These are phyloP conservation scores for Hypoxylon lenormandii DNA, from an alignment of 495 filamentous ascomycete genomes.

Conservation along the genomic window DNA sequence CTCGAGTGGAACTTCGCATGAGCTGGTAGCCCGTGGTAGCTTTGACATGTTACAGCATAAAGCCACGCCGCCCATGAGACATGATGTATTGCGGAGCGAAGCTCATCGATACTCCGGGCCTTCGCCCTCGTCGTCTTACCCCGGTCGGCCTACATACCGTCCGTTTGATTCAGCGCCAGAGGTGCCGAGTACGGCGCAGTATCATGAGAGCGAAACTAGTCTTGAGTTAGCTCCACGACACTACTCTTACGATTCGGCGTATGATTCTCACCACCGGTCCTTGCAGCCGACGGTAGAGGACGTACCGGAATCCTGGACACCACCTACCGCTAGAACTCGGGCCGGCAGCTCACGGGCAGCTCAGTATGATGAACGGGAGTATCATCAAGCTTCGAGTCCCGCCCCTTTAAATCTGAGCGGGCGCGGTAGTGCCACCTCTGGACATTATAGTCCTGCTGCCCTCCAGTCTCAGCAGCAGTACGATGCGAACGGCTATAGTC, in stretches of 20 bases:
- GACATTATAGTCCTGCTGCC: slow-evolving; percentile 46
- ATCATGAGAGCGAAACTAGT: slow-evolving; percentile 45
- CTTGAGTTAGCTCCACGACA: slow-evolving; percentile 56
- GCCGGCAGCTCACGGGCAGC: slow-evolving; percentile 56
- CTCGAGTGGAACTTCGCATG: slow-evolving; percentile 53
- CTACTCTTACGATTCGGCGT: slow-evolving; percentile 63
- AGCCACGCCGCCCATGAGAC: slow-evolving; percentile 58
- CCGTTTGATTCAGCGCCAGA: slow-evolving; percentile 59
- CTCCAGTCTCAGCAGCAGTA: slow-evolving; percentile 42
- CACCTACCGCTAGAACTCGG: slow-evolving; percentile 59
- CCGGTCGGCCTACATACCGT: slow-evolving; percentile 61
- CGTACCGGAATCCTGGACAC: slow-evolving; percentile 64
- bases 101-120: slow-evolving; percentile 59
- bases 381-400: slow-evolving; percentile 57
- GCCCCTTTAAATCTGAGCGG: slow-evolving; percentile 62
- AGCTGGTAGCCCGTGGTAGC: slow-evolving; percentile 51
- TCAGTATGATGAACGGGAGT: slow-evolving; percentile 53
- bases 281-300: slow-evolving; percentile 80
- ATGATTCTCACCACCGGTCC: slow-evolving; percentile 58
- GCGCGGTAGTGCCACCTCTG: slow-evolving; percentile 53
- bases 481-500: slow-evolving; percentile 33
- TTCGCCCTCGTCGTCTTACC: slow-evolving; percentile 54
- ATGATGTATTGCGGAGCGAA: slow-evolving; percentile 62
- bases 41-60: slow-evolving; percentile 50
- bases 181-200: slow-evolving; percentile 45